A percentile compares a stretch with the other conserved stretches of the same genome.
Evolutionary conservation across 768 basidiomycete genomes (phyloP).

Genomic region (Boletus pseudopeckii): DNA sequence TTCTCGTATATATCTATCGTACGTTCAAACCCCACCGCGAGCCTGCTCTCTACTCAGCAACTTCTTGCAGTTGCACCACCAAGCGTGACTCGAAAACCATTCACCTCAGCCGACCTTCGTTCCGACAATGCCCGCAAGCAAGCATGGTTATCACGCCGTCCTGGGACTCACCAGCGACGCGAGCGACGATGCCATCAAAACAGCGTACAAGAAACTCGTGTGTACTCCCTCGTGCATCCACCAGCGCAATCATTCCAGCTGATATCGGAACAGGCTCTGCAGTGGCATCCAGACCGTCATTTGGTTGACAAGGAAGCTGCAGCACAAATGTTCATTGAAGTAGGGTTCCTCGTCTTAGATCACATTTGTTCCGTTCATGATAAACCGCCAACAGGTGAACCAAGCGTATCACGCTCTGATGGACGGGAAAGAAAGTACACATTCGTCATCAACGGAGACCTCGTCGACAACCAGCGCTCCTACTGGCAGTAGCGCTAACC

Average conservation of each 20-base stretch:
- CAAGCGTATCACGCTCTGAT: slow-evolving; percentile 54
- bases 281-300: slow-evolving; percentile 70
- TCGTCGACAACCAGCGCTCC: slow-evolving; percentile 23
- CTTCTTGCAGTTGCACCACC: slow-evolving; percentile 6
- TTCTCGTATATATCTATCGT: slow-evolving; percentile 28
- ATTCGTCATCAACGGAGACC: slow-evolving; percentile 27
- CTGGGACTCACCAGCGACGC: slow-evolving; percentile 46
- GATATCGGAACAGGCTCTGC: slow-evolving; percentile 43
- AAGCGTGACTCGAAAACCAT: slow-evolving; percentile 10
- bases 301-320: slow-evolving; percentile 47
- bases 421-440: slow-evolving; percentile 37
- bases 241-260: slow-evolving; percentile 20
- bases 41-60: slow-evolving; percentile 8
- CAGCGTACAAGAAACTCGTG: slow-evolving; percentile 63
- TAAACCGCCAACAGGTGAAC: slow-evolving; percentile 39
- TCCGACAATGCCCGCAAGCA: slow-evolving; percentile 28
- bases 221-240: slow-evolving; percentile 22
- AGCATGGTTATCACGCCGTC: slow-evolving; percentile 36
- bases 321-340: slow-evolving; percentile 57
- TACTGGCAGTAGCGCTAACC: slow-evolving; percentile 15
- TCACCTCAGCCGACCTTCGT: slow-evolving; percentile 10
- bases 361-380: not conserved
- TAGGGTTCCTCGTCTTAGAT: slow-evolving; percentile 26
- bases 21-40: slow-evolving; percentile 9
- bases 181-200: slow-evolving; percentile 50